Evolutionary conservation across 805 yeast species (phyloP), one percentile per base, ranked within the genome.

Genomic region (Priceomyces carsonii): DNA sequence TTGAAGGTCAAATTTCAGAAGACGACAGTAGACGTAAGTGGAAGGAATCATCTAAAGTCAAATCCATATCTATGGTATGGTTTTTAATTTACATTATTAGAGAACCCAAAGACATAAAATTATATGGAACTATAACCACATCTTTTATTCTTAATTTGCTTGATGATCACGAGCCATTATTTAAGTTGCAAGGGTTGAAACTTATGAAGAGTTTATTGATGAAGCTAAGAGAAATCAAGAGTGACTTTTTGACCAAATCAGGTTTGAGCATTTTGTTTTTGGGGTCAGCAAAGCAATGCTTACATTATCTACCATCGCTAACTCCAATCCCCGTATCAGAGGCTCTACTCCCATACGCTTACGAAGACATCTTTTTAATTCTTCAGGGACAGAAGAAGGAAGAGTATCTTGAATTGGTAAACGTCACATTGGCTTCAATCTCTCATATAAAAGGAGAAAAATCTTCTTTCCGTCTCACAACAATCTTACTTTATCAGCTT

Each of bases 61-160:
- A 46, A 29, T 35, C 51, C 6, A 29, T 63, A 3, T 51, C 69
- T 5, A 50, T 55, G 48, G 54, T 53, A 5, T 52, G 57, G 44
- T 43, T 55, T 16, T 30, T 59, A 8, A 45, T 59, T 21, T 10
- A 43, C 14, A 43, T 35, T 1, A 25, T 22, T 26, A 29, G 23
- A n/a, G 26, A n/a, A 6, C 19, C 22, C 12, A 26, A 26, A 6
- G 39, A 41, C 40, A 40, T 43, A 8, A 39, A 35, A 2, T 15
- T 33, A 2, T 33, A 48, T 23, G 56, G 66, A 61, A 45, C 53
- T 6, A n/a, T 51, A 3, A 33, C 61, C 8, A 48, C 66, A 8
- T 51, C 69, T 5, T 63, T 61, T 29, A 45, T 59, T 3, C 49
- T 66, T 13, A 63, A 61, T 29, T 45, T 66, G 5, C 48, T 64